phyloP scores from a whole-genome alignment of 208 protist genomes.

The Trypanosoma theileri region DNA sequence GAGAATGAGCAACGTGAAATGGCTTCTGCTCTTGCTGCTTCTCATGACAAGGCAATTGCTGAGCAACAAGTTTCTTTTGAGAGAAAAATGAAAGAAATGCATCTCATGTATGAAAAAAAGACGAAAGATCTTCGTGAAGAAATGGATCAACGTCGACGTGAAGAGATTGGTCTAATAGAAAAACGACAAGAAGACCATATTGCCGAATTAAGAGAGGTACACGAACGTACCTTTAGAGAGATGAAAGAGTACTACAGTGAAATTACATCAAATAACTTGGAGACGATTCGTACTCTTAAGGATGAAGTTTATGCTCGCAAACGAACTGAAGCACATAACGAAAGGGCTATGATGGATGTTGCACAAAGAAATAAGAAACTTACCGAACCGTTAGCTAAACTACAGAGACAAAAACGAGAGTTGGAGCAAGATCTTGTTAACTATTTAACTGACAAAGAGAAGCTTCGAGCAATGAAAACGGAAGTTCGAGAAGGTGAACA shows the following conservation, averaged over 20 bases:
- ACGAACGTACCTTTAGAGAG: conserved; percentile 96
- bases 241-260: conserved; percentile 99
- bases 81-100: conserved; percentile 92
- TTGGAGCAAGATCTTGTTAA: conserved; percentile 90
- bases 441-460: conserved; percentile 89
- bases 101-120: conserved; percentile 94
- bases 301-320: conserved; percentile 95
- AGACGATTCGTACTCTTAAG: conserved; percentile 97
- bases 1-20: conserved; percentile 90
- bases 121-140: conserved; percentile 89
- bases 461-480: conserved; percentile 79
- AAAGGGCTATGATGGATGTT: conserved; percentile 98
- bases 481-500: conserved; percentile 80
- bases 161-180: conserved; percentile 95
- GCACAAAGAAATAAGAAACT: conserved; percentile 96
- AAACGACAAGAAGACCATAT: conserved; percentile 96
- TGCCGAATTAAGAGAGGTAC: conserved; percentile 92
- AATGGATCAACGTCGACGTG: conserved; percentile 89
- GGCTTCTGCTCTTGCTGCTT: conserved; percentile 59
- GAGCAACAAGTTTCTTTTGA: conserved; percentile 89
- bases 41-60: conserved; percentile 86
- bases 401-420: conserved; percentile 90
- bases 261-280: conserved; percentile 98
- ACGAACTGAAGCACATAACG: conserved; percentile 94
- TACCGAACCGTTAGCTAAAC: conserved; percentile 93